phyloP scores from a whole-genome alignment of 1,139 yeast species.

The Sugiyamaella novakii region DNA sequence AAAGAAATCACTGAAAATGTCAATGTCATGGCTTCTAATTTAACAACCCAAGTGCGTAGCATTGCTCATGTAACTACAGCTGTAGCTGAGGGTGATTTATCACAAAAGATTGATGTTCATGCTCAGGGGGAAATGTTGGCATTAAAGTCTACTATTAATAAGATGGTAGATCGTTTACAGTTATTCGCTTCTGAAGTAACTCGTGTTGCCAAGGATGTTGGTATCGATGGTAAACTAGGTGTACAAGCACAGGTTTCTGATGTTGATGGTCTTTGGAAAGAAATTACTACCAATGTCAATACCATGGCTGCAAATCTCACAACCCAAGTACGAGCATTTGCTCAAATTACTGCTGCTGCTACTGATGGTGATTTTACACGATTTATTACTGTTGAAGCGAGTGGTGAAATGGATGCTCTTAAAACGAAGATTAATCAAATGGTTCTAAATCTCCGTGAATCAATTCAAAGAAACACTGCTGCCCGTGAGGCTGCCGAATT shows the following conservation, averaged over 20 bases:
- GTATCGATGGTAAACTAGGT: slow-evolving; percentile 89
- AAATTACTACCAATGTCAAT: slow-evolving; percentile 88
- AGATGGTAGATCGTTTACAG: slow-evolving; percentile 90
- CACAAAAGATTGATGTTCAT: slow-evolving; percentile 84
- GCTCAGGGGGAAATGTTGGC: slow-evolving; percentile 85
- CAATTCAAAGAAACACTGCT: slow-evolving; percentile 87
- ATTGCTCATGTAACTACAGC: slow-evolving; percentile 92
- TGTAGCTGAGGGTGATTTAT: slow-evolving; percentile 86
- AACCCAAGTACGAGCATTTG: slow-evolving; percentile 90
- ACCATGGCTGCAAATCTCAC: slow-evolving; percentile 92
- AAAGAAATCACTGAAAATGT: slow-evolving; percentile 88
- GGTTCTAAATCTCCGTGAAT: slow-evolving; percentile 85
- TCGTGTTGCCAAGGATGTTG: slow-evolving; percentile 88
- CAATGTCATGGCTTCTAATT: slow-evolving; percentile 84
- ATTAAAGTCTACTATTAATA: slow-evolving; percentile 76
- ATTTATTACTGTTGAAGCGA: slow-evolving; percentile 86
- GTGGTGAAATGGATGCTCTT: slow-evolving; percentile 92
- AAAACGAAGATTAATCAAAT: slow-evolving; percentile 89
- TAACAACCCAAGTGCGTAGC: slow-evolving; percentile 86
- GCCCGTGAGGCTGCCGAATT: slow-evolving; percentile 93
- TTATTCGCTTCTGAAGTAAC: slow-evolving; percentile 87
- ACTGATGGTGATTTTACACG: slow-evolving; percentile 92
- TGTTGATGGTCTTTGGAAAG: slow-evolving; percentile 91
- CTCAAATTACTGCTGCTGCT: slow-evolving; percentile 91
- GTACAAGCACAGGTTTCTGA: slow-evolving; percentile 90